Conservation (phyloP, 768 basidiomycete genomes). For the Pisolithus microcarpus region DNA sequence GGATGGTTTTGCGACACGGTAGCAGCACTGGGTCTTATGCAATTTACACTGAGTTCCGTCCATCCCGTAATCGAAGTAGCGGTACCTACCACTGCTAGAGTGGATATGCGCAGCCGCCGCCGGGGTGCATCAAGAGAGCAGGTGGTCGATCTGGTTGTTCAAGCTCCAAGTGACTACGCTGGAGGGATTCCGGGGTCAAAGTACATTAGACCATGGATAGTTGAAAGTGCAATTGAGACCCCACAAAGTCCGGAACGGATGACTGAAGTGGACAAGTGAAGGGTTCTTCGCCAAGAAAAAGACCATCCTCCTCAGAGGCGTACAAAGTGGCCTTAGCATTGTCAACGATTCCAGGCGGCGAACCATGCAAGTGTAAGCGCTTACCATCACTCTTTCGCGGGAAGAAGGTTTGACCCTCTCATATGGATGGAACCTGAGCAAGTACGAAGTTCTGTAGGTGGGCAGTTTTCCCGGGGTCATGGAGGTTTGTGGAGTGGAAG, state of each 20-base stretch:
- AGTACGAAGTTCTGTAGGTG: slow-evolving; percentile 5
- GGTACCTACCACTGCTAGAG: no score
- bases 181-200: no score
- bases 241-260: neutral
- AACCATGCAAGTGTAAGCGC: neutral
- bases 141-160: no score
- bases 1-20: no score
- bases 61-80: no score
- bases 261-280: neutral
- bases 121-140: no score
- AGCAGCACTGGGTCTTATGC: no score
- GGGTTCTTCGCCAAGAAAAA: neutral
- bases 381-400: slow-evolving; percentile 4
- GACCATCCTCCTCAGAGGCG: neutral
- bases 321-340: neutral
- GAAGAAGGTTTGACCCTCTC: slow-evolving; percentile 2
- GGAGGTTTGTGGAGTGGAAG: neutral
- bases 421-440: slow-evolving; percentile 9
- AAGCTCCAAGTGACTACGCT: no score
- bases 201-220: no score
- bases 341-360: neutral
- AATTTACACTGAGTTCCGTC: no score
- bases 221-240: neutral
- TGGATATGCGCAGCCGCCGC: no score
- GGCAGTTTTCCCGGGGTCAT: slow-evolving; percentile 2